These are phyloP conservation scores for Fraxinus excelsior DNA, from an alignment of 257 asterid species.

Conservation along the genomic window DNA sequence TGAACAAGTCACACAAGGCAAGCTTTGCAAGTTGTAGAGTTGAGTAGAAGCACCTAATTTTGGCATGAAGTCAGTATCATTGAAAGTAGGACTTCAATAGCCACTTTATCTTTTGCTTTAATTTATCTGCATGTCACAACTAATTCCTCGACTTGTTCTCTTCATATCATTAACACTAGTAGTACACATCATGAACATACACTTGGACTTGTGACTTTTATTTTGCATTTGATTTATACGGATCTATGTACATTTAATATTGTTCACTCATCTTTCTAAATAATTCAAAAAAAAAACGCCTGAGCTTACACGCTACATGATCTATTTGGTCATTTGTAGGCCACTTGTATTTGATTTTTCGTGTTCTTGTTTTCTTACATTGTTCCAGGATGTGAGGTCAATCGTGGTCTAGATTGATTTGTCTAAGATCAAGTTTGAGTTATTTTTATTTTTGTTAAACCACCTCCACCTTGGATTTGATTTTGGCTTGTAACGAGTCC, in stretches of 20 bases:
- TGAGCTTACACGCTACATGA: no score
- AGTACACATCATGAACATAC: not conserved
- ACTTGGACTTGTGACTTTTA: not conserved
- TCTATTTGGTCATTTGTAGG: not conserved
- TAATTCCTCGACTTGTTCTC: conserved; percentile 22
- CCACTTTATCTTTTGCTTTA: conserved; percentile 10
- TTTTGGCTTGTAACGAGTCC: no score
- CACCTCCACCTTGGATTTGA: no score
- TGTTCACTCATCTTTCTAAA: not conserved
- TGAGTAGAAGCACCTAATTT: conserved; percentile 4
- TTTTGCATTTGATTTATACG: not conserved
- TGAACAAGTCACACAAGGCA: conserved; percentile 17
- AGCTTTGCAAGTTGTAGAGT: conserved; percentile 31
- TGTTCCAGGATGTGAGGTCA: no score
- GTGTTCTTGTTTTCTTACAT: no score
- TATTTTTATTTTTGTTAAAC: no score
- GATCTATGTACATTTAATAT: not conserved
- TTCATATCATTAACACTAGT: conserved; percentile 21
- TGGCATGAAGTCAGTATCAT: conserved; percentile 42
- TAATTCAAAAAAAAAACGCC: no score
- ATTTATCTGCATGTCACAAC: conserved; percentile 27
- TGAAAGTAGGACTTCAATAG: conserved; percentile 20
- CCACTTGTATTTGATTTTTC: not conserved
- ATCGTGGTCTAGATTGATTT: no score
- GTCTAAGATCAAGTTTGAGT: no score